Base-by-base conservation (phyloP, 208 protist species). In the Wallacemonas sp. region DNA sequence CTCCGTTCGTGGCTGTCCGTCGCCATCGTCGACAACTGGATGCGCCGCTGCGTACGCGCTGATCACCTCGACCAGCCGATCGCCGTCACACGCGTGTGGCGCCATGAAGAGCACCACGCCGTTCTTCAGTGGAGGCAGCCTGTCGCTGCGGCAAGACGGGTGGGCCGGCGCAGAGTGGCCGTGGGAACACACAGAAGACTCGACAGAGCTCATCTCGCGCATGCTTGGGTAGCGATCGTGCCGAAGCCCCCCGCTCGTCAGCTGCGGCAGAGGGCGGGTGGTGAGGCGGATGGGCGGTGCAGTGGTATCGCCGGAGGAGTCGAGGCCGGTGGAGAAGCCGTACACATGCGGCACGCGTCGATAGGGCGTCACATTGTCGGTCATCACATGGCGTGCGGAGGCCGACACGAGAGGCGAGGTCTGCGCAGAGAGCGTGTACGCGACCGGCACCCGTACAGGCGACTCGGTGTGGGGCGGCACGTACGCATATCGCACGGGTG, bases 31-130 rank as follows among this genome's bases (percentile, higher is more conserved):
- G 10, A 10, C 1, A 50, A 12, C 0, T 57, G n/a, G 5, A 7
- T 0, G 25, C 26, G 25, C 11, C 11, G 5, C 10, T 12, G n/a
- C 12, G 26, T 57, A 28, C 26, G 4, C 20, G 8, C 8, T 41
- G 32, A 42, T 59, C 4, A n/a, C 16, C 32, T 22, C 4, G 31
- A 8, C 14, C 52, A 49, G 18, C 5, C 11, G 7, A 16, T 3
- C 5, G 31, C n/a, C 38, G 20, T 64, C 61, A 14, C 59, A 74
- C 68, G 22, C 5, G 8, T 61, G 33, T 16, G 61, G 61, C 1
- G 61, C 61, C 41, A 74, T 39, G 33, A 69, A 57, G 3, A 74
- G 49, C 5, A 74, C 26, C 3, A 74, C 68, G 12, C 59, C 68
- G 44, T 74, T 74, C 11, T 39, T 18, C 3, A 59, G 26, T 8